Evolutionary conservation across 139 green algal species (phyloP).

Genomic region (Edaphochlamys debaryana): DNA sequence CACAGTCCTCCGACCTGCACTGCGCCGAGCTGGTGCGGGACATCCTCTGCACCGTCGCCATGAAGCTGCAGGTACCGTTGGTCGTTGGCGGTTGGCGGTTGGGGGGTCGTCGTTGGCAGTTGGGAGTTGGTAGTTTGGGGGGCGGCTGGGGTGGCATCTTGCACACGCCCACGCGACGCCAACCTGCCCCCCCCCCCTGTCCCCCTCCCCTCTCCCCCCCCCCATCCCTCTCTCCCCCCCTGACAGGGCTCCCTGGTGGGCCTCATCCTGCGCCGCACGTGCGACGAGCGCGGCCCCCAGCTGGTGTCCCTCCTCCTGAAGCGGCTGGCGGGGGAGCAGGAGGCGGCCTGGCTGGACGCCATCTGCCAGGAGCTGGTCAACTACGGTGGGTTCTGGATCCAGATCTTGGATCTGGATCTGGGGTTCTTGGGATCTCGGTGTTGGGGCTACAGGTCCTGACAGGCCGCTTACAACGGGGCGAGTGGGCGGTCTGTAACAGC

Average conservation of each 20-base stretch:
- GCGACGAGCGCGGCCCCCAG: neutral
- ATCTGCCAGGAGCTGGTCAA: constrained; percentile 40
- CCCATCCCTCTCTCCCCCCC: no score
- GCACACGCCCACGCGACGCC: no score
- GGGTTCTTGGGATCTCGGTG: neutral
- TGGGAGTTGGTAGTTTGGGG: no score
- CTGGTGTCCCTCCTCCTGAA: constrained; percentile 25
- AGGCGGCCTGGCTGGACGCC: constrained; percentile 51
- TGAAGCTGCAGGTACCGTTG: no score
- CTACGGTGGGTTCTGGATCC: neutral
- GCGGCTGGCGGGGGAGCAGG: constrained; percentile 49
- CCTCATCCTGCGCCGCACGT: constrained; percentile 1
- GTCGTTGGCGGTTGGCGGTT: no score
- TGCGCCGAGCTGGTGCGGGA: constrained; percentile 29
- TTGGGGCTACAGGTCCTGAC: no score
- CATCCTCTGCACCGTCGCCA: constrained; percentile 18
- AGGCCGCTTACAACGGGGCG: no score
- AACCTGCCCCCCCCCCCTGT: no score
- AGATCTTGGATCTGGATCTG: neutral
- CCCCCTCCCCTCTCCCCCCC: no score
- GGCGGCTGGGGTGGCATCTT: no score
- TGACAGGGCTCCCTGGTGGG: constrained; percentile 38
- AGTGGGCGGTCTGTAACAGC: no score
- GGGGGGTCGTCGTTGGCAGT: no score
- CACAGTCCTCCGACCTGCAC: neutral